Conservation (phyloP, 257 asterid genomes). For the Solanum piurae region DNA sequence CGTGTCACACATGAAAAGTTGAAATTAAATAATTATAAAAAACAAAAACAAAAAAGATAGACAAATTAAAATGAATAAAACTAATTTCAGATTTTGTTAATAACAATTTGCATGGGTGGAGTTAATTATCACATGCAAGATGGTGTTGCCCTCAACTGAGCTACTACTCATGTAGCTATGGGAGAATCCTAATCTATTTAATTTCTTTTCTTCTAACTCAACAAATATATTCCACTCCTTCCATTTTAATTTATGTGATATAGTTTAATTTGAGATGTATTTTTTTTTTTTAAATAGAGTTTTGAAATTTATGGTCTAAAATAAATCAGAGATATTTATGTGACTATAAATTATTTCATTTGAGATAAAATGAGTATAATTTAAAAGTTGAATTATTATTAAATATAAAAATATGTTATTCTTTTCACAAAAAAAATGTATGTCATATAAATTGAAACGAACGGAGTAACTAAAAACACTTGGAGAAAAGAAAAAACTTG, state of each 20-base stretch:
- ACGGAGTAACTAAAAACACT: not conserved
- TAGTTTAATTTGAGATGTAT: too few species aligned
- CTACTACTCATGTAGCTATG: not conserved
- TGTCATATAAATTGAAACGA: not conserved
- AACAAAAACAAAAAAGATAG: too few species aligned
- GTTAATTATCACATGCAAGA: not conserved
- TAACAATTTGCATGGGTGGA: not conserved
- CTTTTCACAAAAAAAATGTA: too few species aligned
- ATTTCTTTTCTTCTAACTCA: not conserved
- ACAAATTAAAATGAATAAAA: too few species aligned
- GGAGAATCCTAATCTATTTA: not conserved
- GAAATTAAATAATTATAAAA: not conserved
- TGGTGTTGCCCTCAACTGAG: not conserved
- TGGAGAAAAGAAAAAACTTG: not conserved
- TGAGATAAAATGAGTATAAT: too few species aligned
- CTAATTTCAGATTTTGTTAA: not conserved
- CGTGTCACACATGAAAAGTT: rapidly evolving
- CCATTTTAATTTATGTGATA: not conserved
- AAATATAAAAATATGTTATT: too few species aligned
- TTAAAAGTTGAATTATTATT: too few species aligned
- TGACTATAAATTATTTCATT: not conserved
- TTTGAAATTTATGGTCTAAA: not conserved
- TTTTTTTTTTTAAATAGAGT: too few species aligned
- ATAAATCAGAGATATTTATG: too few species aligned
- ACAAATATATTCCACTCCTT: not conserved